Base-by-base conservation (phyloP, 2,329 filamentous ascomycete genomes). In the Cercospora nicotianae region DNA sequence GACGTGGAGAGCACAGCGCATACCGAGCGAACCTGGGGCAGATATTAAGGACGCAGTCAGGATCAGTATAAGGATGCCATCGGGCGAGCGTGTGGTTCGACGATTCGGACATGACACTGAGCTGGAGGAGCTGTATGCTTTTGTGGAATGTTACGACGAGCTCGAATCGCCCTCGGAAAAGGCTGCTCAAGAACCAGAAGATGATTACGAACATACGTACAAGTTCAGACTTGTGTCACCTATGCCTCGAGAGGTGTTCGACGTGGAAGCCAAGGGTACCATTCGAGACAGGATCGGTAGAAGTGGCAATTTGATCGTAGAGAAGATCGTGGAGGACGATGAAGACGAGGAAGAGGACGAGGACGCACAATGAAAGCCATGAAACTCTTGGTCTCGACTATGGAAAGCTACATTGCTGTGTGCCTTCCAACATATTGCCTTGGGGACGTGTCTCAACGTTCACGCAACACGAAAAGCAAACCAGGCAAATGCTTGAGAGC, bases 101-200 rank as follows among this genome's bases (percentile, higher is more conserved):
- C 87, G 87, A 60, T 98, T 99, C 77, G 79, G 83, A 0, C 83
- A 85, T 1, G 83, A 87, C n/a, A 87, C 91, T 0, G 84, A 86
- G 2, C 83, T 98, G 42, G 94, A 98, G 77, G 93, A 97, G 75
- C 81, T 99, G 5, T 98, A 98, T 79, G 95, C 94, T 0, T 97
- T 96, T 80, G 93, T 98, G 2, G 95, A 99, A 77, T 98, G 94
- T 80, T 90, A 93, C 77, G 89, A 92, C 63, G 73, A 90, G 5
- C 74, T 93, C 3, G 79, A 85, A 18, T 71, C 75, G 5, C 66
- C 68, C 67, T 75, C 73, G 3, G 78, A 80, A 16, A 77, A 81
- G 33, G 79, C 78, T 20, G 78, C 79, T 1, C 75, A 80, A 3
- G 80, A 87, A 73, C 92, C 93, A 0, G 82, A 85, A 23, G 87